Percentiles rank a stretch among this genome's conserved stretches.
Conservation (phyloP, 2,329 filamentous ascomycete genomes). For the Pseudogymnoascus sp. region DNA sequence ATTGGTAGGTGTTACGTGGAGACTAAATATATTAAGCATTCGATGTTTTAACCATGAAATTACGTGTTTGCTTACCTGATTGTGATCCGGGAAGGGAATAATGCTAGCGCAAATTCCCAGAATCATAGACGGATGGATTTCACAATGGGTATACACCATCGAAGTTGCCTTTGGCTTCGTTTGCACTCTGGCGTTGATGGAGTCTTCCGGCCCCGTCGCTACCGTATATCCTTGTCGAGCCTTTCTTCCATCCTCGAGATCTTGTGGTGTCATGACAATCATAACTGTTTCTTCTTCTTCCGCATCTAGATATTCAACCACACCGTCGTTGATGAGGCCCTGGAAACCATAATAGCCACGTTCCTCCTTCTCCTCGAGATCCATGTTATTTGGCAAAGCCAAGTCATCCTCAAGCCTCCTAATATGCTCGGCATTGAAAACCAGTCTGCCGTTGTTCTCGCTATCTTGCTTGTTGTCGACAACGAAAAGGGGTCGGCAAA, state of each 20-base stretch:
- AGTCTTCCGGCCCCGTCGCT: neutral
- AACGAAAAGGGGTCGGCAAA: constrained; percentile 88
- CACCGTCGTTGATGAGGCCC: constrained; percentile 72
- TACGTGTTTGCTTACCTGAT: constrained; percentile 52
- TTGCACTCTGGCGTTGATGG: constrained; percentile 5
- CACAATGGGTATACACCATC: constrained; percentile 66
- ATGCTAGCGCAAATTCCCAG: constrained; percentile 97
- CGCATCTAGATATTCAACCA: constrained; percentile 92
- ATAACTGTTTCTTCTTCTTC: constrained; percentile 98
- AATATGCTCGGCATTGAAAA: constrained; percentile 80
- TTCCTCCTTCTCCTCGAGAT: constrained; percentile 48
- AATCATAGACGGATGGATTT: constrained; percentile 99
- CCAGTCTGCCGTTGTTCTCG: constrained; percentile 65
- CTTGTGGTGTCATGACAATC: constrained; percentile 98
- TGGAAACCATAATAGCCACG: constrained; percentile 74
- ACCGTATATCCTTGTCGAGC: neutral
- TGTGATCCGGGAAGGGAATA: constrained; percentile 99
- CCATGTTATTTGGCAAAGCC: constrained; percentile 52
- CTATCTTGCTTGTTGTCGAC: constrained; percentile 78
- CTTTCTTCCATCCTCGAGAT: constrained; percentile 51
- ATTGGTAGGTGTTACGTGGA: constrained; percentile 97
- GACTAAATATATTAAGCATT: constrained; percentile 50
- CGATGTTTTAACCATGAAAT: constrained; percentile 8
- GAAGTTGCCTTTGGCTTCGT: constrained; percentile 10
- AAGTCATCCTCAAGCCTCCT: constrained; percentile 67